Base-by-base conservation (phyloP, 2,329 filamentous ascomycete genomes). In the Fusarium penzigii region DNA sequence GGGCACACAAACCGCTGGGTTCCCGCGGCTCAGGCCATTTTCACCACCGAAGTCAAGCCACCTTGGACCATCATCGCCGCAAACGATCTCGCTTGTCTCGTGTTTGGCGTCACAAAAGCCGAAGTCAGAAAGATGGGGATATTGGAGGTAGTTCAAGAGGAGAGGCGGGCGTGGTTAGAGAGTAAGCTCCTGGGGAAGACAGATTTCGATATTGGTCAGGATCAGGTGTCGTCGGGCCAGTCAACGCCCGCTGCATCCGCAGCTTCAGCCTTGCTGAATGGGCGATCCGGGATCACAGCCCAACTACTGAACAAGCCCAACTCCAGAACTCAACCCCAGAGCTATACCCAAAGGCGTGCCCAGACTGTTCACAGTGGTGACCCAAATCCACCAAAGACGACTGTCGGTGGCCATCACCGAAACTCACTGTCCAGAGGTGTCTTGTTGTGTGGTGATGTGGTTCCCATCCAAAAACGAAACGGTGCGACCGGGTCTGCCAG, bases 81-180 rank as follows among this genome's bases (percentile, higher is more conserved):
- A 45, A 99, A 99, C 68, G 94, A 99, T 69, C 79, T 99, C 44
- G 94, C 94, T 16, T 99, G 94, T 72, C 79, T 99, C 41, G 88
- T 97, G n/a, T 99, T 97, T 74, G 94, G 94, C n/a, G 91, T 99
- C 10, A 96, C 92, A n/a, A 90, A 91, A 67, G 90, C 90, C 5
- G 94, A 99, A 71, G 90, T 99, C 20, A 86, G 92, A 49, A 97
- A 92, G 68, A 86, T 97, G 78, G 93, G 94, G 44, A 97, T 99
- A 51, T 74, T 99, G 52, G 92, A 97, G 68, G 91, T 99, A 29
- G 92, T 99, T 16, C 89, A 93, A 70, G 86, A 92, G 70, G 93
- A 97, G 70, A 83, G 92, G 52, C 81, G 93, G 60, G 84, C 86
- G 29, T 99, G 94, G 94, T 78, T 99, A 25, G 91, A 95, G 68